Conservation (phyloP, 352 stramenopile species). For the Lagenidium sp. region DNA sequence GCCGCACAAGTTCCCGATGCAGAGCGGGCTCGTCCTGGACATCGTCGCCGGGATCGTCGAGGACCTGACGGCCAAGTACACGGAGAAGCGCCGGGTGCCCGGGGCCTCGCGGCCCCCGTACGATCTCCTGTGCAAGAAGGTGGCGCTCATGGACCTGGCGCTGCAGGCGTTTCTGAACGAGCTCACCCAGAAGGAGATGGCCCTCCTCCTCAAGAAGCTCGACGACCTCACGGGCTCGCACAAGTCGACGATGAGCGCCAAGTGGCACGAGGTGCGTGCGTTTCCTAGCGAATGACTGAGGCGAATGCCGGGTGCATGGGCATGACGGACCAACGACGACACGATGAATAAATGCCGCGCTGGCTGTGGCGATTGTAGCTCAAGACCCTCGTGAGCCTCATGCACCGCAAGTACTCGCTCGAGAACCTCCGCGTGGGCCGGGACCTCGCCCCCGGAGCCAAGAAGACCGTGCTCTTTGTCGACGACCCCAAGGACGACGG, state of each 20-base stretch:
- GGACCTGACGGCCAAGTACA: conserved; percentile 64
- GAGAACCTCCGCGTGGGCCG: conserved; percentile 65
- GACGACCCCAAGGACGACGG: conserved; percentile 21
- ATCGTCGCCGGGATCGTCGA: conserved; percentile 76
- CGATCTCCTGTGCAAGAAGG: conserved; percentile 73
- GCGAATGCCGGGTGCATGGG: background rate
- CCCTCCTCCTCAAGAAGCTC: conserved; percentile 57
- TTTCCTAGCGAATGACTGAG: background rate
- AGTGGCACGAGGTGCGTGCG: conserved; percentile 66
- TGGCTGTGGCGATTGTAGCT: too few relatives aligned
- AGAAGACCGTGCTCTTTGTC: conserved; percentile 40
- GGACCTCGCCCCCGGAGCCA: conserved; percentile 24
- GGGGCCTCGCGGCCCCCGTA: conserved; percentile 28
- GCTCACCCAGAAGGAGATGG: conserved; percentile 58
- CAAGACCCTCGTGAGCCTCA: conserved; percentile 77
- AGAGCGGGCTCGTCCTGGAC: conserved; percentile 66
- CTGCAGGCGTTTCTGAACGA: conserved; percentile 73
- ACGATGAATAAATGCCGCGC: too few relatives aligned
- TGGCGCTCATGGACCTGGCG: conserved; percentile 76
- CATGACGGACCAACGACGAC: background rate
- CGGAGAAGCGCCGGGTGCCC: conserved; percentile 40
- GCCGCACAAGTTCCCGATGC: conserved; percentile 73
- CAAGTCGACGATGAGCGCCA: conserved; percentile 73
- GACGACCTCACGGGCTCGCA: conserved; percentile 58
- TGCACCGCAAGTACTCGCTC: conserved; percentile 79